phyloP scores from a whole-genome alignment of 2,329 filamentous ascomycete species.

The Claviceps sp. region DNA sequence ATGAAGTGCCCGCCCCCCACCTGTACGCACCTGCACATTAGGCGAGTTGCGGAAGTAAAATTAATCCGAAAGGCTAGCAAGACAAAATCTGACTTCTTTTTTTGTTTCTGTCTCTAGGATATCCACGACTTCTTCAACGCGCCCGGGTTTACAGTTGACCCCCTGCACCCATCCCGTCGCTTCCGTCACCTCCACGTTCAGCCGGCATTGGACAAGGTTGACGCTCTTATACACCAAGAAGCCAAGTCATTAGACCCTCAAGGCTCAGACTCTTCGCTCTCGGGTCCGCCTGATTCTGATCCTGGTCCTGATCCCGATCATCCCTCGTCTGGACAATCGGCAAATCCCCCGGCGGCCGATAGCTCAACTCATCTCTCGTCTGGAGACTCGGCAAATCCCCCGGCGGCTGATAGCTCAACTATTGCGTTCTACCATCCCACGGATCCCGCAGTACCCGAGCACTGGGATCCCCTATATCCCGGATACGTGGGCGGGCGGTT shows the following conservation, averaged over 20 bases:
- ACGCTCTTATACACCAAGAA: neutral
- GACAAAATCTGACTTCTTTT: conserved; percentile 10
- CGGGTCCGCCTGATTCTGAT: neutral
- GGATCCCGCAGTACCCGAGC: neutral
- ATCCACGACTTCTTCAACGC: conserved; percentile 10
- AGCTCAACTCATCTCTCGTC: neutral
- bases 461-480: neutral
- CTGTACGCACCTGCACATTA: neutral
- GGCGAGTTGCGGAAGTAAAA: conserved; percentile 6
- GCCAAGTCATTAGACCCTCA: neutral
- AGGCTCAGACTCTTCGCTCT: neutral
- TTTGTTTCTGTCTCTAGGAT: conserved; percentile 3
- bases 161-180: conserved; percentile 6
- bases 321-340: neutral
- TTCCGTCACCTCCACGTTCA: conserved; percentile 4
- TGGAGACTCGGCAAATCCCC: neutral
- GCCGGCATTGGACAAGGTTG: neutral
- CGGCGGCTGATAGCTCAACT: neutral
- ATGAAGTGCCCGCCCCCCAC: neutral
- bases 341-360: neutral
- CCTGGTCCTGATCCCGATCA: too few relatives aligned
- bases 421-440: neutral
- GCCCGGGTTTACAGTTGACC: conserved; percentile 6
- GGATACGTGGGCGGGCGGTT: neutral
- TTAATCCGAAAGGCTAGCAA: conserved; percentile 9